Percentiles rank a stretch among this genome's conserved stretches.
phyloP scores from a whole-genome alignment of 345 rosid species.

The Erucastrum elatum region DNA sequence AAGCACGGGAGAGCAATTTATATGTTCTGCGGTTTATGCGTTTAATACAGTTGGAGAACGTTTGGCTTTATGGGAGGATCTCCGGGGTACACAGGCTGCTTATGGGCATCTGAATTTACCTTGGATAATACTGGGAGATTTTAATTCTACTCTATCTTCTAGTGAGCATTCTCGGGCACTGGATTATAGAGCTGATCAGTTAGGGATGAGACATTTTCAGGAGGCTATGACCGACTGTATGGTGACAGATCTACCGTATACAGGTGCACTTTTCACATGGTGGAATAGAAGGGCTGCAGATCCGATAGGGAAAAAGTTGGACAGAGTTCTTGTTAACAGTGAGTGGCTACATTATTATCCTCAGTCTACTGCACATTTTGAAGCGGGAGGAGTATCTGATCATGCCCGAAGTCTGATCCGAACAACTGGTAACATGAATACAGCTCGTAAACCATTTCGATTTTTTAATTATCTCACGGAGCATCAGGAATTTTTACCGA shows the following conservation, averaged over 20 bases:
- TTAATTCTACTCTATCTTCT: slow-evolving; percentile 24
- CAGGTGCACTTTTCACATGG: neutral
- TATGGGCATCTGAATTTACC: neutral
- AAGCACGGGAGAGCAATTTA: neutral
- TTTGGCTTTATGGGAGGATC: neutral
- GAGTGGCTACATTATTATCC: neutral
- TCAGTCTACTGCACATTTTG: neutral
- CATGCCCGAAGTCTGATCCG: neutral
- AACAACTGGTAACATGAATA: neutral
- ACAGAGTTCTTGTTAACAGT: neutral
- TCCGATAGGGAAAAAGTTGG: neutral
- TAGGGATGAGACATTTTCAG: neutral
- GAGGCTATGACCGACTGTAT: neutral
- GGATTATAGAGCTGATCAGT: neutral
- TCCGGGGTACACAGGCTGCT: neutral
- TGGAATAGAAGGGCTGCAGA: neutral
- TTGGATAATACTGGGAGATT: neutral
- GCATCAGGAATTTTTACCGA: neutral
- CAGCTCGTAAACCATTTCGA: neutral
- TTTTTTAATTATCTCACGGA: neutral
- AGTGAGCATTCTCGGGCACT: neutral
- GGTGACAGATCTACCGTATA: neutral
- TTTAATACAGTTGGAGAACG: neutral
- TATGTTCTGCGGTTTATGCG: neutral
- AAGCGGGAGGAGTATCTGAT: neutral